Evolutionary conservation across 1,139 yeast species (phyloP), one percentile per base, ranked within the genome.

Genomic region (Sugiyamaella pinicola): DNA sequence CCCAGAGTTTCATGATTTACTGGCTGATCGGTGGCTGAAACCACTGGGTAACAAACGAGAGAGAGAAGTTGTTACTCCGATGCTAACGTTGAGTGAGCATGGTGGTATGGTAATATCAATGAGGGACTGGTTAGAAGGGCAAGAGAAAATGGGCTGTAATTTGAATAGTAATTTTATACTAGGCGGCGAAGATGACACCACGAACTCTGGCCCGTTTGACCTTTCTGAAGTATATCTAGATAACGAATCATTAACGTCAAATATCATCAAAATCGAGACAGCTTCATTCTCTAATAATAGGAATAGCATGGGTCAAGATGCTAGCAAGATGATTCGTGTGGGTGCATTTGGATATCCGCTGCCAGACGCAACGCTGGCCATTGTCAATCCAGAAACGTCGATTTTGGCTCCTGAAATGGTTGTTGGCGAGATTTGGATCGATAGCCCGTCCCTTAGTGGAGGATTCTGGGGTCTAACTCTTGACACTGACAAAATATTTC

Each of bases 381-480:
- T 93, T 33, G 98, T 93, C 0, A 90, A 95, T 65, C 98, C 99
- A 0, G 99, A 95, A 59, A 86, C 88, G 56, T 78, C 84, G 29
- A 70, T 81, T 4, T 71, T 89, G 17, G 84, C 87, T 3, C 79
- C 81, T 2, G 81, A 77, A 45, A 82, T 88, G 61, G 91, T 87
- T 59, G 86, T 95, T n/a, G 99, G 99, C 19, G 99, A 93, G 68
- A 85, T 93, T 31, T 95, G 99, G 99, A 87, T 93, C 19, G 96
- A 89, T 65, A 83, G 91, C 55, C 95, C 93, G 2, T 86, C 95
- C 55, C 72, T 89, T 5, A 83, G 93, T 4, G 96, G 96, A 6
- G 96, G 96, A 0, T 88, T 87, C 64, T 89, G 89, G 83, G 93
- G 89, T 0, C 71, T 85, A 43, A 76, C 77, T 1, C 74, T 76